These are phyloP conservation scores for Carex pumila DNA, from an alignment of 176 grass and related monocot species.

Conservation along the genomic window DNA sequence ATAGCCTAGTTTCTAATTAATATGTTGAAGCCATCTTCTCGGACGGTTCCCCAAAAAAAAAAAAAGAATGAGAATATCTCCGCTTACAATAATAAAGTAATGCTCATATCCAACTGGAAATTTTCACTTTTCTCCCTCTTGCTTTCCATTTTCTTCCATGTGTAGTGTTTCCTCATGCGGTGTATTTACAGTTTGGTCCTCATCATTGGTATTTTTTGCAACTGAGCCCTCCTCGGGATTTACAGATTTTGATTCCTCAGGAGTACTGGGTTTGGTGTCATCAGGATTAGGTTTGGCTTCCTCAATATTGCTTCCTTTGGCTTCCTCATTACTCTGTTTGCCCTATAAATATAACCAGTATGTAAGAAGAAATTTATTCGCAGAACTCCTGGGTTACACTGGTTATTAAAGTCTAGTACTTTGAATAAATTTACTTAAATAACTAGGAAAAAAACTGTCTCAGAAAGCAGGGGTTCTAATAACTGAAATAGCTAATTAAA, in stretches of 20 bases:
- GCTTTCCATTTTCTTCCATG: slow-evolving; percentile 27
- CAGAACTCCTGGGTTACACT: not conserved
- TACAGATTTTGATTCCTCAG: slow-evolving; percentile 19
- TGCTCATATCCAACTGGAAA: not conserved
- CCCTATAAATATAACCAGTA: slow-evolving; percentile 12
- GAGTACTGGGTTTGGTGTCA: not conserved
- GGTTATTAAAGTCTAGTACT: not conserved
- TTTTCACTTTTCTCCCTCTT: slow-evolving; percentile 17
- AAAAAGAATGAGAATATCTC: not conserved
- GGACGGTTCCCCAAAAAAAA: not conserved
- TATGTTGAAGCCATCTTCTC: not conserved
- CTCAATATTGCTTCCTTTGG: not conserved
- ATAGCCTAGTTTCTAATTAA: slow-evolving; percentile 11
- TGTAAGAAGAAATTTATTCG: not conserved
- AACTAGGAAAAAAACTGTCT: not conserved
- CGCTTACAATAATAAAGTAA: not conserved
- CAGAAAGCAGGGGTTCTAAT: not conserved
- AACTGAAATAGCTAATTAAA: not conserved
- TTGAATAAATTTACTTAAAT: slow-evolving; percentile 4
- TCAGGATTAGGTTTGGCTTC: slow-evolving; percentile 11
- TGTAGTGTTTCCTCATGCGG: not conserved
- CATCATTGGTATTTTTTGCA: slow-evolving; percentile 6
- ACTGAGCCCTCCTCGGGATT: slow-evolving; percentile 21
- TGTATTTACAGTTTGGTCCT: slow-evolving; percentile 27
- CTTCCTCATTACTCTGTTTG: slow-evolving; percentile 40